A percentile compares a stretch with the other conserved stretches of the same genome.
phyloP scores from a whole-genome alignment of 1,139 yeast species.

The Candida dubliniensis region DNA sequence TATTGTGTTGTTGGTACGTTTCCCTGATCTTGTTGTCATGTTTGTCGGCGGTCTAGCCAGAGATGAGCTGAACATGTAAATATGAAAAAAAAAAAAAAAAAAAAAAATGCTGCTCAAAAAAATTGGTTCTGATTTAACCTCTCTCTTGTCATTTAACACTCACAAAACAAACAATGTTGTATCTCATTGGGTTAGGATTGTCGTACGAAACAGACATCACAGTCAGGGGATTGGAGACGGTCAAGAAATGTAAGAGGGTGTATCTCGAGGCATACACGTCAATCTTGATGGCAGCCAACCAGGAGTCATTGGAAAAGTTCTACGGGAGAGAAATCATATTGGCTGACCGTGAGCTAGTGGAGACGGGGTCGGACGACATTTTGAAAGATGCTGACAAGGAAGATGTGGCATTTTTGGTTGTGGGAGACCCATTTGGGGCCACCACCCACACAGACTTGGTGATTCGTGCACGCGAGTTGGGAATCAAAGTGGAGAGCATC shows the following conservation, averaged over 20 bases:
- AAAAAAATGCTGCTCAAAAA: slow-evolving; percentile 1
- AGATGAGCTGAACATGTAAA: background rate
- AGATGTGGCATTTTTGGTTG: slow-evolving; percentile 91
- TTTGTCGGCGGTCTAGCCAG: background rate
- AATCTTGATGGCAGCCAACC: slow-evolving; percentile 88
- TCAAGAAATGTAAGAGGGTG: slow-evolving; percentile 79
- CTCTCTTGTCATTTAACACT: background rate
- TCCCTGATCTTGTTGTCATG: background rate
- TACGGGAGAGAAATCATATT: slow-evolving; percentile 83
- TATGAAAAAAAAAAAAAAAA: slow-evolving; percentile 2
- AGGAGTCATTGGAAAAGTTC: slow-evolving; percentile 65
- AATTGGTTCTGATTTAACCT: background rate
- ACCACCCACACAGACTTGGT: slow-evolving; percentile 96
- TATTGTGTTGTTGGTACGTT: slow-evolving; percentile 1
- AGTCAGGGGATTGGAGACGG: slow-evolving; percentile 87
- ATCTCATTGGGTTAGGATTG: slow-evolving; percentile 87
- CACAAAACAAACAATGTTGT: slow-evolving; percentile 20
- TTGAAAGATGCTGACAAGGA: slow-evolving; percentile 73
- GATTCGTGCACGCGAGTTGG: slow-evolving; percentile 82
- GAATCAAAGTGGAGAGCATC: slow-evolving; percentile 74
- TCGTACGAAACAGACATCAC: slow-evolving; percentile 90
- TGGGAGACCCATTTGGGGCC: slow-evolving; percentile 98
- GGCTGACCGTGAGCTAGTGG: slow-evolving; percentile 95
- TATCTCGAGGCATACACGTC: slow-evolving; percentile 95
- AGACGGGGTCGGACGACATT: slow-evolving; percentile 81